Evolutionary conservation across 2,329 filamentous ascomycete genomes (phyloP), one percentile per base, ranked within the genome.

Genomic region (Penicillium rolfsii): DNA sequence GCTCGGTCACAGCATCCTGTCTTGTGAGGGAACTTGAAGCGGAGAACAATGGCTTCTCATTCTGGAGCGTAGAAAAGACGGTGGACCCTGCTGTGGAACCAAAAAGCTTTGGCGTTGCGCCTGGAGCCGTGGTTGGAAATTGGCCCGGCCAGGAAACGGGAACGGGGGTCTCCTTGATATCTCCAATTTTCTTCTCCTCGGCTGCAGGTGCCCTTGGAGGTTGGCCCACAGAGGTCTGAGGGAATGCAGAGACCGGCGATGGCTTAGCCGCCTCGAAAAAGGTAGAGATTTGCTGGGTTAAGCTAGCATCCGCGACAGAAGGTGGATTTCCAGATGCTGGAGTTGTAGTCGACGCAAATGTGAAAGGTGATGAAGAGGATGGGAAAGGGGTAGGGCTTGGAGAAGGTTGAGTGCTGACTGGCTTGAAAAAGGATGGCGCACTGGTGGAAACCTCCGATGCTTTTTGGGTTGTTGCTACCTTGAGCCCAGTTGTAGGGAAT

Each of bases 1-100:
- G 52, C 9, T 9, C 45, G 11, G 53, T 16, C 19, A 28, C 12
- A 19, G 40, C 19, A 22, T 22, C 54, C 8, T 26, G 14, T 4
- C 16, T 54, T 3, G 36, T 9, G 11, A 36, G 8, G 2, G 49
- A 55, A 16, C 45, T 48, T 30, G 45, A 14, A 48, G 45, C 11
- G 11, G 45, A 26, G 48, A 64, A 64, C 36, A 64, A 49, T 16
- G 63, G 58, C 28, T 52, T 48, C 45, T 45, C 41, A 7, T 12
- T 38, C 22, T 58, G 57, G n/a, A 22, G 30, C 6, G 52, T 7
- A 54, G 38, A 26, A 9, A 54, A 45, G 7, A 19, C 40, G 30
- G 52, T 43, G 16, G 38, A 16, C 24, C 28, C 52, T 19, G 52
- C 26, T 5, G 52, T 28, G 5, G 52, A n/a, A 8, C 52, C 26